phyloP scores from a whole-genome alignment of 495 filamentous ascomycete genomes.

The Penicillium salamii region DNA sequence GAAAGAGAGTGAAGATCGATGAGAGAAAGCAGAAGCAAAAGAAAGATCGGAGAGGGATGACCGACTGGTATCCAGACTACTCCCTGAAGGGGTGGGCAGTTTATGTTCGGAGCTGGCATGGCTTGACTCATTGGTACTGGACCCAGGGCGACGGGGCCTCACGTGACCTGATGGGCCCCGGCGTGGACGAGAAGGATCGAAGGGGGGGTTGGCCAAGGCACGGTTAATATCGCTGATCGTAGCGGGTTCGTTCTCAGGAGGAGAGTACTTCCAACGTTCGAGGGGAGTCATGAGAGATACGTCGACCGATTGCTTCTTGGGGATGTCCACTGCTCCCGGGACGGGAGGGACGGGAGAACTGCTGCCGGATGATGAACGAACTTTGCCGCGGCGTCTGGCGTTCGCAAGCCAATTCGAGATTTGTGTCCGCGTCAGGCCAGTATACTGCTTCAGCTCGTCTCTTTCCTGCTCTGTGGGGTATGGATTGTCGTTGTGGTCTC shows the following conservation, averaged over 20 bases:
- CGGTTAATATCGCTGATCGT: slow-evolving; percentile 74
- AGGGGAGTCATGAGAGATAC: slow-evolving; percentile 72
- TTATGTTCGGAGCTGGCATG: slow-evolving; percentile 56
- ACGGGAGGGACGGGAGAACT: slow-evolving; percentile 57
- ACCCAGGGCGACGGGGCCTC: slow-evolving; percentile 47
- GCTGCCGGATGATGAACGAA: slow-evolving; percentile 54
- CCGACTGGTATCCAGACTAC: slow-evolving; percentile 67
- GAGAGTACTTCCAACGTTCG: slow-evolving; percentile 82
- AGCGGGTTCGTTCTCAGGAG: slow-evolving; percentile 84
- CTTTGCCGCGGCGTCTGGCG: slow-evolving; percentile 73
- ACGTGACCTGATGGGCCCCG: slow-evolving; percentile 37
- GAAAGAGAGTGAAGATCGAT: slow-evolving; percentile 62
- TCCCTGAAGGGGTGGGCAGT: slow-evolving; percentile 66
- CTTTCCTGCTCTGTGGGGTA: slow-evolving; percentile 83
- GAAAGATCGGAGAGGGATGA: slow-evolving; percentile 61
- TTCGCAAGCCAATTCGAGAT: slow-evolving; percentile 88
- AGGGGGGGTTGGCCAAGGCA: slow-evolving; percentile 62
- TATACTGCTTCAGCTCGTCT: slow-evolving; percentile 65
- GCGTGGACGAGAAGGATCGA: slow-evolving; percentile 51
- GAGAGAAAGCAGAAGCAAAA: slow-evolving; percentile 71
- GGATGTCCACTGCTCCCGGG: slow-evolving; percentile 66
- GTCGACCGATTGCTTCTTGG: slow-evolving; percentile 43
- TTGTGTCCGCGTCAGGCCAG: slow-evolving; percentile 71
- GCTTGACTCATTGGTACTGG: slow-evolving; percentile 60
- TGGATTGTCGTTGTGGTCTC: slow-evolving; percentile 68